Base-by-base conservation (phyloP, 192 early-diverging fungal genomes). In the Backusella mclennaniae region DNA sequence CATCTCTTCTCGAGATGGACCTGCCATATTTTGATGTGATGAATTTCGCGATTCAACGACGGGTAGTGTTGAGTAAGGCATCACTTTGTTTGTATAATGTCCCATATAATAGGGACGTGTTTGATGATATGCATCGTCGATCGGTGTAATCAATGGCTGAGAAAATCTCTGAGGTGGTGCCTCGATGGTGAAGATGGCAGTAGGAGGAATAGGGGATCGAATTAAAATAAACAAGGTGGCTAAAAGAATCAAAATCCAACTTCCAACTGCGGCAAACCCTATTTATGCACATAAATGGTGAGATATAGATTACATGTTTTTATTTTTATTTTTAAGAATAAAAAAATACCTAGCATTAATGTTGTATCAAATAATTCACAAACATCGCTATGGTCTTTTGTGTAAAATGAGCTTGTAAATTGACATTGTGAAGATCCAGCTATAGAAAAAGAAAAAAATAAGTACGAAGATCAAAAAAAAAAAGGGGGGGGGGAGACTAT, bases 291-390 rank as follows among this genome's bases (percentile, higher is more conserved):
- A 35, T 46, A 19, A 41, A 46, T 29, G 39, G 11, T 69, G 23
- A n/a, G 46, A 15, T n/a, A 49, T 49, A n/a, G 1, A 63, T 63
- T 11, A 29, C 14, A 26, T 26, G 26, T 26, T 3, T 12, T 26
- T 21, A 17, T 15, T 39, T 11, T 21, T n/a, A 53, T 21, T 29
- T 6, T 23, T 21, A 53, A 23, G 8, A 23, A 35, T 26, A 26
- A 29, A 66, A 33, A 68, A 14, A 33, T 71, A 71, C 70, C 70
- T 19, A 71, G 7, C 44, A 71, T 49, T 26, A 71, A 31, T 7
- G 70, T 71, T 29, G 70, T 71, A 49, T 71, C 70, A 44, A 71
- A 71, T n/a, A 71, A 31, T 19, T 71, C 70, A 49, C 70, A 71
- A 11, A 71, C 70, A 15, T 71, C 44, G 17, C 70, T 71, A 49